These are phyloP conservation scores for Alternaria novae-zelandiae DNA, from an alignment of 2,329 filamentous ascomycete genomes.

Conservation along the genomic window DNA sequence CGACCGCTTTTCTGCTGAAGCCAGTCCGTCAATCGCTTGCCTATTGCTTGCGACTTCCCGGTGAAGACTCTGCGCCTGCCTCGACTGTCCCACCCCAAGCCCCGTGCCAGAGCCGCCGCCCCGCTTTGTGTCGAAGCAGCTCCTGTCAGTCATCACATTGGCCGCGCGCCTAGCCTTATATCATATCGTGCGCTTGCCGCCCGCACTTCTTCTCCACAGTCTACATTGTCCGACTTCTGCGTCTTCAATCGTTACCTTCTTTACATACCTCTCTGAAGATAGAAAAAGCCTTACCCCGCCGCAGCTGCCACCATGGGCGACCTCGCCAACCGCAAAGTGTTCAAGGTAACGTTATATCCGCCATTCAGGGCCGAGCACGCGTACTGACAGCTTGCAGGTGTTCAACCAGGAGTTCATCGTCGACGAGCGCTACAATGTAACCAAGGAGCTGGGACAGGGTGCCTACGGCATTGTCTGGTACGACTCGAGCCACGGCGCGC, in stretches of 20 bases:
- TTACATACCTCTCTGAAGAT: no score
- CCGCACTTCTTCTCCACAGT: conserved; percentile 13
- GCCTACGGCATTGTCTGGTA: conserved; percentile 99
- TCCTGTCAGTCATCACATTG: conserved; percentile 30
- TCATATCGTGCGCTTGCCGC: conserved; percentile 27
- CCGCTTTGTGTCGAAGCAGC: conserved; percentile 22
- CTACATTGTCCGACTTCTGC: conserved; percentile 4
- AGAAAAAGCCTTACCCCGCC: conserved; percentile 18
- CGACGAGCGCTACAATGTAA: conserved; percentile 97
- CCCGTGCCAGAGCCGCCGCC: conserved; percentile 28
- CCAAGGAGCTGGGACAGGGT: conserved; percentile 97
- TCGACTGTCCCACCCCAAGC: conserved; percentile 17
- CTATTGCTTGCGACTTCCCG: conserved; percentile 14
- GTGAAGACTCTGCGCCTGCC: conserved; percentile 22
- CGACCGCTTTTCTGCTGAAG: conserved; percentile 26
- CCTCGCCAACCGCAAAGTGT: conserved; percentile 72
- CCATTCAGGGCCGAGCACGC: not conserved
- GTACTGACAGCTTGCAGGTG: conserved; percentile 51
- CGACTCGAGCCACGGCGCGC: conserved; percentile 30
- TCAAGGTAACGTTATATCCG: conserved; percentile 27
- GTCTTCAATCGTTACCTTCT: no score
- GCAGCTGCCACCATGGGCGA: conserved; percentile 59
- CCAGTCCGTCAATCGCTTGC: conserved; percentile 21
- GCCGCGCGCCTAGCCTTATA: conserved; percentile 40
- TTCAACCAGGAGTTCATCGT: conserved; percentile 99